Evolutionary conservation across 345 rosid species (phyloP).

Genomic region (Boechera divaricarpa): DNA sequence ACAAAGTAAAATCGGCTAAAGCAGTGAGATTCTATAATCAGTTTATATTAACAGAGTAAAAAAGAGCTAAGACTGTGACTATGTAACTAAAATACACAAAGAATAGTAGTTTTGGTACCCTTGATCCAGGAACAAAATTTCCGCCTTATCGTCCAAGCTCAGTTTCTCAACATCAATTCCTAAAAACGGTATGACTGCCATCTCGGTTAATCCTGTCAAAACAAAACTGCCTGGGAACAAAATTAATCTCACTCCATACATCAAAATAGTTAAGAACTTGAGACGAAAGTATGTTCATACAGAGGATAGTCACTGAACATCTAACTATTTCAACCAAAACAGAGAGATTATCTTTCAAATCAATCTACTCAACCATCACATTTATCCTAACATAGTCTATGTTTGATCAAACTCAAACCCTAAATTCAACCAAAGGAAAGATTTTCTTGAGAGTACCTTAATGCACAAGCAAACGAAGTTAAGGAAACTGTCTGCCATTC

Average conservation of each 20-base stretch:
- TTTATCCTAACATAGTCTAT: not conserved
- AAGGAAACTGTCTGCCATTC: constrained; percentile 83
- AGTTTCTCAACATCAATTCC: constrained; percentile 69
- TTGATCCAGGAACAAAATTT: constrained; percentile 77
- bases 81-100: constrained; percentile 16
- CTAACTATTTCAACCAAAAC: not conserved
- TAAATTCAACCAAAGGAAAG: constrained; percentile 15
- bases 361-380: constrained; percentile 24
- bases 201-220: constrained; percentile 85
- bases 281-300: not conserved
- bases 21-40: not conserved
- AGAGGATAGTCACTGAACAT: not conserved
- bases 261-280: not conserved
- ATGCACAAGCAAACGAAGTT: constrained; percentile 87
- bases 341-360: constrained; percentile 16
- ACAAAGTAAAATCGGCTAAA: not conserved
- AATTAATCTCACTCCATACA: constrained; percentile 44
- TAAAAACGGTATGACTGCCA: constrained; percentile 62
- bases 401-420: not conserved
- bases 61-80: not conserved
- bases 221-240: constrained; percentile 89
- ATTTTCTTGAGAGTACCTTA: constrained; percentile 57
- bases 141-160: constrained; percentile 86
- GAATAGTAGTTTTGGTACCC: constrained; percentile 52
- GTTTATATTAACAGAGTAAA: not conserved